These are phyloP conservation scores for Plantago ovata DNA, from an alignment of 257 asterid genomes.

Conservation along the genomic window DNA sequence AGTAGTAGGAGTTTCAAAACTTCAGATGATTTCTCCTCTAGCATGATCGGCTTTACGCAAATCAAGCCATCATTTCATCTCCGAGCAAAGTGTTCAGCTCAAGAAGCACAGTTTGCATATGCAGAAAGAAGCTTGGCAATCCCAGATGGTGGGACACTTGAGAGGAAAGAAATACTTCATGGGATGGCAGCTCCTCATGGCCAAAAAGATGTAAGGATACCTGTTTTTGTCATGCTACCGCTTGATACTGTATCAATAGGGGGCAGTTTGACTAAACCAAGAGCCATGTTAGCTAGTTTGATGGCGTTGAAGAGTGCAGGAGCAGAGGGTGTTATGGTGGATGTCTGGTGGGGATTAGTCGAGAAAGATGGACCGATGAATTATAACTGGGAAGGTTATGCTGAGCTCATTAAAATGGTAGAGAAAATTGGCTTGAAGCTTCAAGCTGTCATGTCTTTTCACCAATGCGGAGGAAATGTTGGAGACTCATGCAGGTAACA, in stretches of 20 bases:
- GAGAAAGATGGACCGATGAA: slow-evolving; percentile 86
- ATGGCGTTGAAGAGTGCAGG: slow-evolving; percentile 90
- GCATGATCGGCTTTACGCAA: slow-evolving; percentile 44
- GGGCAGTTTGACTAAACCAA: slow-evolving; percentile 60
- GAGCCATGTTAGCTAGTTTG: slow-evolving; percentile 82
- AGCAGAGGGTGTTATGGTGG: slow-evolving; percentile 92
- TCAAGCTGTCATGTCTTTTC: slow-evolving; percentile 93
- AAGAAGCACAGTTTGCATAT: slow-evolving; percentile 19
- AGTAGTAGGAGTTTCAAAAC: slow-evolving; percentile 35
- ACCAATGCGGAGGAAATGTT: slow-evolving; percentile 92
- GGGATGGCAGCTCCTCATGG: slow-evolving; percentile 33
- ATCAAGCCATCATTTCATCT: slow-evolving; percentile 45
- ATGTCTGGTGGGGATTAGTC: slow-evolving; percentile 95
- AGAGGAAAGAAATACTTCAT: slow-evolving; percentile 49
- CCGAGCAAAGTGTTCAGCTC: slow-evolving; percentile 40
- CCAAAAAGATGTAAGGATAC: slow-evolving; percentile 42
- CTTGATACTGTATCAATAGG: slow-evolving; percentile 68
- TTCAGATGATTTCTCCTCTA: slow-evolving; percentile 46
- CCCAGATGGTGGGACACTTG: slow-evolving; percentile 31
- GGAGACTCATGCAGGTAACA: slow-evolving; percentile 92
- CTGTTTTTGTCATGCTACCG: slow-evolving; percentile 88
- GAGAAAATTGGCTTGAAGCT: slow-evolving; percentile 73
- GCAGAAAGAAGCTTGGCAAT: slow-evolving; percentile 23
- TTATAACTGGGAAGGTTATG: slow-evolving; percentile 97
- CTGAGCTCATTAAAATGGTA: slow-evolving; percentile 74